Percentiles rank a stretch among this genome's conserved stretches.
Evolutionary conservation across 345 rosid species (phyloP).

Genomic region (Laguncularia racemosa): DNA sequence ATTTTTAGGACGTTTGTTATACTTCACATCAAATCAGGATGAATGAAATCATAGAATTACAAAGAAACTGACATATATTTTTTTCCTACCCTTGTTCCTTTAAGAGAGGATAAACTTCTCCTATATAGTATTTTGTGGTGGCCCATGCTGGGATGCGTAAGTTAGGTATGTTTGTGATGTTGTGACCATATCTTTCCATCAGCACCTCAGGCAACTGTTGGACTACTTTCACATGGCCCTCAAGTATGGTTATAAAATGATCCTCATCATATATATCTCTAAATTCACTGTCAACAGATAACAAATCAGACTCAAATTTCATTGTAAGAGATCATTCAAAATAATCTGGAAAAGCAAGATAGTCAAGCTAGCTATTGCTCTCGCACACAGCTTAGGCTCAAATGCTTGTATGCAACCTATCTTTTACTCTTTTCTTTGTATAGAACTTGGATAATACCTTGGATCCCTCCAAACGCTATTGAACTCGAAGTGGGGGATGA

Average conservation of each 20-base stretch:
- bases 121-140: constrained; percentile 46
- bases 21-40: background rate
- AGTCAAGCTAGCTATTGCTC: constrained; percentile 3
- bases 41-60: background rate
- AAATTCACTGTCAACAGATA: constrained; percentile 41
- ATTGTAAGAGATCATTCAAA: too few species aligned
- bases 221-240: constrained; percentile 64
- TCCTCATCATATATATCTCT: constrained; percentile 79
- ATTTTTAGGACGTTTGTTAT: background rate
- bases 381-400: too few species aligned
- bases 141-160: constrained; percentile 85
- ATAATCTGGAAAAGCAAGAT: too few species aligned
- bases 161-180: constrained; percentile 50
- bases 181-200: constrained; percentile 50
- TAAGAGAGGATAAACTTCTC: constrained; percentile 62
- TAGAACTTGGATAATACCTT: constrained; percentile 30
- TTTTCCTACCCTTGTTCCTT: constrained; percentile 59
- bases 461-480: constrained; percentile 86
- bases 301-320: too few species aligned
- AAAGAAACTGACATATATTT: constrained; percentile 1
- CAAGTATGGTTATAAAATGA: constrained; percentile 63
- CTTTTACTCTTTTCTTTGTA: too few species aligned
- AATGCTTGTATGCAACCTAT: too few species aligned
- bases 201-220: constrained; percentile 60
- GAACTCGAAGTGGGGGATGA: constrained; percentile 75